Conservation (phyloP, 2,329 filamentous ascomycete species). For the Triangularia setosa region DNA sequence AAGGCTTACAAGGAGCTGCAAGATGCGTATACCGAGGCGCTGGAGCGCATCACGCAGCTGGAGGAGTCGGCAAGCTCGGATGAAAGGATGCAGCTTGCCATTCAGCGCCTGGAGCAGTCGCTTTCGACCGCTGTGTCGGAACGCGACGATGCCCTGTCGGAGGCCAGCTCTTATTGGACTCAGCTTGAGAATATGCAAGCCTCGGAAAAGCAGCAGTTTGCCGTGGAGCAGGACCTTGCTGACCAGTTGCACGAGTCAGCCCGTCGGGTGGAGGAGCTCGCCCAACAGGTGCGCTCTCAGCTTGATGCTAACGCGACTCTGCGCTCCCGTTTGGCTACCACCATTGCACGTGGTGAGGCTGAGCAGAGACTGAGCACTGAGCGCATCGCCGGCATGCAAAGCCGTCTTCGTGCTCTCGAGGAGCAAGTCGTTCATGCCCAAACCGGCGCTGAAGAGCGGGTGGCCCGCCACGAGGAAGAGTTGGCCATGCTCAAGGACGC, state of each 20-base stretch:
- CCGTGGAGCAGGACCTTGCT: constrained; percentile 61
- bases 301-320: constrained; percentile 73
- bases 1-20: constrained; percentile 73
- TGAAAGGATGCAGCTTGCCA: constrained; percentile 59
- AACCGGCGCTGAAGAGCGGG: constrained; percentile 77
- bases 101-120: constrained; percentile 62
- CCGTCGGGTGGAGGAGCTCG: constrained; percentile 73
- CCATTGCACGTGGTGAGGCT: constrained; percentile 76
- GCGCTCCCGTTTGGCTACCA: constrained; percentile 70
- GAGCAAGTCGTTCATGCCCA: constrained; percentile 81
- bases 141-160: constrained; percentile 65
- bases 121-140: constrained; percentile 68
- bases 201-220: constrained; percentile 53
- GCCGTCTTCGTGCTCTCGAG: constrained; percentile 74
- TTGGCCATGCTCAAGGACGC: constrained; percentile 70
- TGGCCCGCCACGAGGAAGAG: constrained; percentile 83
- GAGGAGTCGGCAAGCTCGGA: constrained; percentile 45
- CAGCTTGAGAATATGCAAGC: constrained; percentile 57
- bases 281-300: constrained; percentile 74
- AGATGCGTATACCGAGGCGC: constrained; percentile 62
- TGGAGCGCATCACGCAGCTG: constrained; percentile 63
- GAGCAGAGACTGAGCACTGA: constrained; percentile 77
- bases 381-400: constrained; percentile 80
- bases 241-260: constrained; percentile 70
- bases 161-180: constrained; percentile 57